phyloP scores from a whole-genome alignment of 331 rosid genomes.

The Dryas integrifolia region DNA sequence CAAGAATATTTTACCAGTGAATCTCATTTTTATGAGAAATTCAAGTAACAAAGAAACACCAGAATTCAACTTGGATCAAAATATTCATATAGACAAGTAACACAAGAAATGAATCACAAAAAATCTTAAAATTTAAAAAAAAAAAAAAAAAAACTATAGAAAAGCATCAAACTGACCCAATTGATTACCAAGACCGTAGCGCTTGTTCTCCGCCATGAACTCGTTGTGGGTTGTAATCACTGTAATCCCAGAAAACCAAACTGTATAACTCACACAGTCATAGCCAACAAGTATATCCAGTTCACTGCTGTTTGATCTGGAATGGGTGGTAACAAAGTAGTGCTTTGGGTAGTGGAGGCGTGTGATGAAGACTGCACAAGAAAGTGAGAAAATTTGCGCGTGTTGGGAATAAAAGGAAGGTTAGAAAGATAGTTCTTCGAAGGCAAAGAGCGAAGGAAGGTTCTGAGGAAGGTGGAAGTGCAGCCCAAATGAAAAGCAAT shows the following conservation, averaged over 20 bases:
- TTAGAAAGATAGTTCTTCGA: not conserved
- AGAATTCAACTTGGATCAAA: conserved; percentile 4
- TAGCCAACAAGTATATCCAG: not conserved
- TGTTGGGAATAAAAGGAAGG: not conserved
- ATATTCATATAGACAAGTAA: not conserved
- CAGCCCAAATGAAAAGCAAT: not conserved
- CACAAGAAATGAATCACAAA: not conserved
- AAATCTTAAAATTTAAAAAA: not conserved
- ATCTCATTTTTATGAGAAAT: not conserved
- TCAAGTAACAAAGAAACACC: not conserved
- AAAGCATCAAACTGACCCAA: conserved; percentile 35
- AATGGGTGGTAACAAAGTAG: not conserved
- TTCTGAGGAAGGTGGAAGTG: conserved; percentile 10
- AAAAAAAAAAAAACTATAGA: not conserved
- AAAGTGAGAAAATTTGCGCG: not conserved
- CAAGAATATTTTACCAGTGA: not conserved
- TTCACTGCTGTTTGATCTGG: not conserved
- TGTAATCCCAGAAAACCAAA: not conserved
- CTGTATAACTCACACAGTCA: not conserved
- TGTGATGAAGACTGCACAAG: not conserved
- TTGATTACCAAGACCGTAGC: conserved; percentile 40
- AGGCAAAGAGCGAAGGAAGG: not conserved
- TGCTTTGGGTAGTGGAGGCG: conserved; percentile 2
- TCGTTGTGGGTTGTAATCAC: not conserved
- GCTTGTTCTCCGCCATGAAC: conserved; percentile 57